Percentiles rank a stretch among this genome's conserved stretches.
Evolutionary conservation across 805 yeast species (phyloP).

Genomic region (Teunomyces gatunensis): DNA sequence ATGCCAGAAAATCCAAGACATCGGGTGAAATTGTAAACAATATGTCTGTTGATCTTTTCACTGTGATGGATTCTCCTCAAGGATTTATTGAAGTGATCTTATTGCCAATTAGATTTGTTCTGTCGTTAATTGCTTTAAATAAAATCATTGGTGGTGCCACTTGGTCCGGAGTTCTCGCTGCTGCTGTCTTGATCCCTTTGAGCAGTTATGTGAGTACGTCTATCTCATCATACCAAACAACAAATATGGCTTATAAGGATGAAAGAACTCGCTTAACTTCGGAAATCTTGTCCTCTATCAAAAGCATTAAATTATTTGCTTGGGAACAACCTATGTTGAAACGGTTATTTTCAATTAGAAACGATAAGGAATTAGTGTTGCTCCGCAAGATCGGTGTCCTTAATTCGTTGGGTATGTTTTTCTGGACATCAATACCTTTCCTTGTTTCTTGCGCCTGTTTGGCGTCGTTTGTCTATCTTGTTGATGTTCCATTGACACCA

Average conservation of each 20-base stretch:
- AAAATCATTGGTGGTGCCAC: slow-evolving; percentile 57
- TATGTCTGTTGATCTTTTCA: slow-evolving; percentile 71
- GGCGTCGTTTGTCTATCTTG: slow-evolving; percentile 46
- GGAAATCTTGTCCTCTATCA: slow-evolving; percentile 59
- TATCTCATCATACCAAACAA: slow-evolving; percentile 20
- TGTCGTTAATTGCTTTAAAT: slow-evolving; percentile 55
- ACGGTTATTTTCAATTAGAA: slow-evolving; percentile 52
- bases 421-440: slow-evolving; percentile 66
- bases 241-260: slow-evolving; percentile 58
- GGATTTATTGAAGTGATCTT: slow-evolving; percentile 52
- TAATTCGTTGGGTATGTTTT: slow-evolving; percentile 45
- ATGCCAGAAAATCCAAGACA: slow-evolving; percentile 55
- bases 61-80: slow-evolving; percentile 59
- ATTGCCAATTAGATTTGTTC: slow-evolving; percentile 54
- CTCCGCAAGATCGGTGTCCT: slow-evolving; percentile 47
- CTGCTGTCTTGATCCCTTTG: slow-evolving; percentile 57
- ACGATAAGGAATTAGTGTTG: slow-evolving; percentile 54
- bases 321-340: slow-evolving; percentile 67
- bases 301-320: slow-evolving; percentile 63
- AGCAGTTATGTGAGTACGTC: slow-evolving; percentile 52
- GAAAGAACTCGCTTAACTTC: slow-evolving; percentile 55
- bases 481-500: slow-evolving; percentile 54
- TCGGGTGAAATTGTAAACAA: slow-evolving; percentile 81
- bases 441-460: slow-evolving; percentile 63
- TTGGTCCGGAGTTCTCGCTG: slow-evolving; percentile 52